Conservation (phyloP, 2,329 filamentous ascomycete species). For the Beauveria sp. region DNA sequence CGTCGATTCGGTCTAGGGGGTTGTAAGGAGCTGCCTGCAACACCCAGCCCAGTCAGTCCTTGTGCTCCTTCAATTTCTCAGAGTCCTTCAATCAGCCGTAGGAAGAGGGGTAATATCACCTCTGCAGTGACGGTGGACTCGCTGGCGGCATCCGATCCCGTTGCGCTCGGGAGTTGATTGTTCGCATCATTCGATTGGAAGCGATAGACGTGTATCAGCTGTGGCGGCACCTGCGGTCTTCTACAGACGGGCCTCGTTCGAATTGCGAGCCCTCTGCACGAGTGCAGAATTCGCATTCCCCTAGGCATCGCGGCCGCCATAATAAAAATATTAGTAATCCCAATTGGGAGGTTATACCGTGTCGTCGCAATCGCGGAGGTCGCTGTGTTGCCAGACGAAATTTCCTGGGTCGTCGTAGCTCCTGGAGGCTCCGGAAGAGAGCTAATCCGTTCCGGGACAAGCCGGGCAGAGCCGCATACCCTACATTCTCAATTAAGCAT, state of each 20-base stretch:
- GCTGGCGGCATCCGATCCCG: slow-evolving; percentile 12
- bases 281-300: slow-evolving; percentile 3
- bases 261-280: slow-evolving; percentile 25
- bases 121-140: neutral
- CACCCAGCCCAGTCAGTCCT: slow-evolving; percentile 13
- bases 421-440: neutral
- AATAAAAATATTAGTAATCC: neutral
- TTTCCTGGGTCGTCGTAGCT: slow-evolving; percentile 3
- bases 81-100: neutral
- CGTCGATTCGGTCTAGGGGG: slow-evolving; percentile 23
- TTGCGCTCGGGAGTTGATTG: slow-evolving; percentile 18
- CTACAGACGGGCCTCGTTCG: neutral
- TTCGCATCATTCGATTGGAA: slow-evolving; percentile 28
- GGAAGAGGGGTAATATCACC: neutral
- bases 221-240: neutral
- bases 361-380: neutral
- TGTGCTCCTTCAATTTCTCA: neutral
- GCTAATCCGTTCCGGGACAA: slow-evolving; percentile 6
- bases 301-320: slow-evolving; percentile 7
- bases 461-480: neutral
- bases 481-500: neutral
- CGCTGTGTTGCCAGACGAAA: neutral
- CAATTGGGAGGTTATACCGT: neutral
- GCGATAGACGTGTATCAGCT: slow-evolving; percentile 11
- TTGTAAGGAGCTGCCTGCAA: slow-evolving; percentile 12